Base-by-base conservation (phyloP, 148 eudicot species). In the Rhododendron kiyosumense region DNA sequence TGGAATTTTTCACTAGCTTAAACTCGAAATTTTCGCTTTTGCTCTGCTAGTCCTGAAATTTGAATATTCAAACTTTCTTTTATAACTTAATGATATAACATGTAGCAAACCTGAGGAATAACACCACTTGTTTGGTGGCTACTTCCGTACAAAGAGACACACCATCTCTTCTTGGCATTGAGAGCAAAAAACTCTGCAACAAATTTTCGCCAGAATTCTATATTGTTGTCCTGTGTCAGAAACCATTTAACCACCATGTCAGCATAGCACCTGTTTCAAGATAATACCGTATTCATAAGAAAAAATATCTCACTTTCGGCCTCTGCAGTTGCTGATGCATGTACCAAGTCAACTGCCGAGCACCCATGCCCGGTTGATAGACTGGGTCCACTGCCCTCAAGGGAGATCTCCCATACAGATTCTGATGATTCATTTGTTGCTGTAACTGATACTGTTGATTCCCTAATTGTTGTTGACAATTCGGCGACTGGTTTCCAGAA, bases 101-200 rank as follows among this genome's bases (percentile, higher is more conserved):
- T n/a, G 49, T 45, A 49, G 52, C 79, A 8, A 87, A 46, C 96
- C 96, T 94, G 96, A 75, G 94, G 93, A 83, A 94, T 93, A 82
- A 92, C 93, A 32, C 92, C 94, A 76, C 49, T 46, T 46, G 49
- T 46, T 46, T 46, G 49, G 49, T 91, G 90, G 67, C 94, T 90
- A 80, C 89, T 91, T 90, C 93, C 93, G 87, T 93, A 93, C 93
- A 92, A 86, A 0, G 98, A 94, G 83, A 94, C 93, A 84, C 98
- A 94, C 98, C 94, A 94, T 85, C 89, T 94, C 88, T 92, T 93
- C 90, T 90, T 93, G 75, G 98, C 95, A 91, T 87, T 90, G 20
- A 94, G 96, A 83, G 95, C 94, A 91, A 92, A 94, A 83, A 86
- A 94, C 36, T 93, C 94, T 0, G 93, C 73, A 52, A 92, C 96